A percentile compares a stretch with the other conserved stretches of the same genome.
phyloP scores from a whole-genome alignment of 2,329 filamentous ascomycete species.

The Apiospora koreana region DNA sequence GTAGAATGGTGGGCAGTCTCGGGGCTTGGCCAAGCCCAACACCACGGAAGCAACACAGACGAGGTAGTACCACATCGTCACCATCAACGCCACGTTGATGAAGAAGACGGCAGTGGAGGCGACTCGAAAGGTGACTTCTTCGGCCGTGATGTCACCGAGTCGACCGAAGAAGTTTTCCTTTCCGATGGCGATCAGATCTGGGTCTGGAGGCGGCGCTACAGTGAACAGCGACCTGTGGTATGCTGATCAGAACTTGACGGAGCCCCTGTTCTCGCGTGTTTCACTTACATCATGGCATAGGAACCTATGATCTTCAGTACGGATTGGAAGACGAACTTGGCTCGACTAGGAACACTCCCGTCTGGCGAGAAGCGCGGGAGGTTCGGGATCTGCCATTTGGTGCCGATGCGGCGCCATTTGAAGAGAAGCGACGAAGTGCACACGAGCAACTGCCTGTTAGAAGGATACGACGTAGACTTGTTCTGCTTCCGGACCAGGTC shows the following conservation, averaged over 20 bases:
- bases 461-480: background rate
- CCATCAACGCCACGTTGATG: background rate
- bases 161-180: background rate
- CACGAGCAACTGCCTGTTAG: background rate
- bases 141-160: background rate
- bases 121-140: background rate
- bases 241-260: background rate
- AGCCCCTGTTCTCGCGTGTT: too few relatives aligned
- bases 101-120: background rate
- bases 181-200: background rate
- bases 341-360: background rate
- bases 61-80: background rate
- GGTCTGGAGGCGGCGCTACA: slow-evolving; percentile 7
- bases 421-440: background rate
- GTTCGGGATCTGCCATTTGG: background rate
- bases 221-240: background rate
- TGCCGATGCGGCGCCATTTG: slow-evolving; percentile 11
- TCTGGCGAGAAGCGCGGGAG: background rate
- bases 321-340: background rate
- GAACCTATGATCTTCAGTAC: background rate
- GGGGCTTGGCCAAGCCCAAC: background rate
- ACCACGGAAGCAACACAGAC: background rate
- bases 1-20: slow-evolving; percentile 5
- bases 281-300: background rate
- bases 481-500: background rate